phyloP scores from a whole-genome alignment of 768 basidiomycete genomes.

The Leccinum ochraceum region DNA sequence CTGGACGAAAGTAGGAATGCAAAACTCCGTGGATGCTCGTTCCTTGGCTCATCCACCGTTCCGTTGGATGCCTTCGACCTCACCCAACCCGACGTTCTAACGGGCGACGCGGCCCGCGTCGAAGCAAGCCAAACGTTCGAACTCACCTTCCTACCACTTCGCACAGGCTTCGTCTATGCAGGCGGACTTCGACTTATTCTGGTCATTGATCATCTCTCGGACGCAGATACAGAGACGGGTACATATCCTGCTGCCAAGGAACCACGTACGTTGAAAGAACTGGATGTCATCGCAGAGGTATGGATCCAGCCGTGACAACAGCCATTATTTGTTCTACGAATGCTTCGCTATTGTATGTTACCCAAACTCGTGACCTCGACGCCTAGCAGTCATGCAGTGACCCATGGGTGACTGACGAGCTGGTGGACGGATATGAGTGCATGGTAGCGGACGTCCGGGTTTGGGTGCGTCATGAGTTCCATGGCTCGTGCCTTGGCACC shows the following conservation, averaged over 20 bases:
- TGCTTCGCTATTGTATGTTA: slow-evolving; percentile 6
- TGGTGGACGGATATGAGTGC: slow-evolving; percentile 89
- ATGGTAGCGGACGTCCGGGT: slow-evolving; percentile 90
- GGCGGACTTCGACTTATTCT: slow-evolving; percentile 76
- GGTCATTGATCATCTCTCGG: slow-evolving; percentile 52
- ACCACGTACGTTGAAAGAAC: slow-evolving; percentile 62
- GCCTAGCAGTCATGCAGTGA: slow-evolving; percentile 36
- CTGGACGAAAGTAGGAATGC: slow-evolving; percentile 36
- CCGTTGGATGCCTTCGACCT: slow-evolving; percentile 47
- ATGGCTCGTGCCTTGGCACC: slow-evolving; percentile 86
- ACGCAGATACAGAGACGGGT: slow-evolving; percentile 33
- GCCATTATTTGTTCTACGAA: slow-evolving; percentile 15
- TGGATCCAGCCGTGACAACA: slow-evolving; percentile 51
- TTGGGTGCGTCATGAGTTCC: slow-evolving; percentile 90
- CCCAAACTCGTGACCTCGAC: neutral
- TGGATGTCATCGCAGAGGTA: slow-evolving; percentile 70
- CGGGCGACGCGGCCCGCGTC: slow-evolving; percentile 27
- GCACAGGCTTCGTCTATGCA: slow-evolving; percentile 58
- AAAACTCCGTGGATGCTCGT: slow-evolving; percentile 37
- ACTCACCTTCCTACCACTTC: slow-evolving; percentile 58
- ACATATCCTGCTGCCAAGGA: slow-evolving; percentile 32
- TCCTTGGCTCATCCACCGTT: slow-evolving; percentile 54
- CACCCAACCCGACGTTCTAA: slow-evolving; percentile 7
- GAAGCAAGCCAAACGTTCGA: slow-evolving; percentile 59
- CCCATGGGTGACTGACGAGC: slow-evolving; percentile 89